phyloP scores from a whole-genome alignment of 257 asterid genomes.

The Primulina tabacum region DNA sequence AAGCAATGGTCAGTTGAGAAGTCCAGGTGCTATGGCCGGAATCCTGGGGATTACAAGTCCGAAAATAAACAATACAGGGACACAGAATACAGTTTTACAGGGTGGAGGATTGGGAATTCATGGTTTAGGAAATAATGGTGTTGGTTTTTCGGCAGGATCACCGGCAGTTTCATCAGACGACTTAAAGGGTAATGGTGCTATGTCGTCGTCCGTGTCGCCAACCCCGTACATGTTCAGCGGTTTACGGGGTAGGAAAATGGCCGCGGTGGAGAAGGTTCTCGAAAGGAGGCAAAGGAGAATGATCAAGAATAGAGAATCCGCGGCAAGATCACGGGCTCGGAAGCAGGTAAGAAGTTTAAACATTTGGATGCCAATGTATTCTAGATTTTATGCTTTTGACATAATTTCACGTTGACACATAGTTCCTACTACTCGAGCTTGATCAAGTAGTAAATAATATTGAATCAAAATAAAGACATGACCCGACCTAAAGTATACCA shows the following conservation, averaged over 20 bases:
- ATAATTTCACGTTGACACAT: too few species aligned
- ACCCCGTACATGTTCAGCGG: slow-evolving; percentile 67
- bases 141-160: slow-evolving; percentile 42
- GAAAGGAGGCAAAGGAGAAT: slow-evolving; percentile 97
- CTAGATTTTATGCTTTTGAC: too few species aligned
- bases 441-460: too few species aligned
- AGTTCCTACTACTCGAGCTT: too few species aligned
- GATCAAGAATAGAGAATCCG: slow-evolving; percentile 92
- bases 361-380: too few species aligned
- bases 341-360: slow-evolving; percentile 60
- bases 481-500: too few species aligned
- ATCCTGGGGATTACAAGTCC: slow-evolving; percentile 49
- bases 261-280: slow-evolving; percentile 79
- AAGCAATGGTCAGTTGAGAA: slow-evolving; percentile 36
- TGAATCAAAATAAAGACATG: too few species aligned
- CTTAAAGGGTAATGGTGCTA: slow-evolving; percentile 66
- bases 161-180: slow-evolving; percentile 77
- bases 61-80: slow-evolving; percentile 36
- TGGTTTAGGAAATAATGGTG: slow-evolving; percentile 55
- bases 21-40: slow-evolving; percentile 50
- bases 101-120: slow-evolving; percentile 57
- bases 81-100: slow-evolving; percentile 39
- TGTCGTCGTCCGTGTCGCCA: slow-evolving; percentile 71
- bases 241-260: slow-evolving; percentile 59
- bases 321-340: slow-evolving; percentile 95